Base-by-base conservation (phyloP, 176 grass and related monocot species). In the Eremochloa ophiuroides region DNA sequence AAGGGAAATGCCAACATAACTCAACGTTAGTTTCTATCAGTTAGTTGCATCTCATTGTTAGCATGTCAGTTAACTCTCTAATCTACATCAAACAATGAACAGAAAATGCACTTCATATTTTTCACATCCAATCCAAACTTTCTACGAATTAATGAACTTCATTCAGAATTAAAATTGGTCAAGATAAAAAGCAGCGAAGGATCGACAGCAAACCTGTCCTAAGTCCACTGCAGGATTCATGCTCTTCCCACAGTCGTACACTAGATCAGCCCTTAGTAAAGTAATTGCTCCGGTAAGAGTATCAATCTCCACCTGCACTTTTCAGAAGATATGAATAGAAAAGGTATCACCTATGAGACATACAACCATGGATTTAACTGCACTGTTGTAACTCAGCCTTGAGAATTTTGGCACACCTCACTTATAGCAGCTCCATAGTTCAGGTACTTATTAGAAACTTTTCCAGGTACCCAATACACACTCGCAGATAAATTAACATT, bases 211-310 rank as follows among this genome's bases (percentile, higher is more conserved):
- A 62, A 91, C 89, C 92, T 94, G 92, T 39, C 92, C 92, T 37
- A 94, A 82, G 80, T 94, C 92, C 16, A 91, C 83, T 25, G 89
- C 92, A 89, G 89, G 92, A 46, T 94, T 94, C 76, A 94, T 71
- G 38, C 92, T 94, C 79, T 82, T 83, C 16, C 92, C 92, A 80
- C 89, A 94, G 73, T 94, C 92, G 79, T 94, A 94, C 25, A 78
- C n/a, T 62, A 94, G 66, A 48, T 94, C 89, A 10, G 58, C 78
- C 33, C 86, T 56, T 33, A 89, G 12, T 70, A 94, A 61, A 65
- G 86, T 91, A 63, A 88, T 91, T 64, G 89, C 83, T 53, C 89
- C 86, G 5, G 86, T 91, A 75, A 94, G 75, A 58, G 91, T 20
- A 79, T 94, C 89, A 80, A 94, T 78, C 71, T 94, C 92, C 6